phyloP scores from a whole-genome alignment of 108 stramenopile genomes.

The Cyclotella kingstonii region DNA sequence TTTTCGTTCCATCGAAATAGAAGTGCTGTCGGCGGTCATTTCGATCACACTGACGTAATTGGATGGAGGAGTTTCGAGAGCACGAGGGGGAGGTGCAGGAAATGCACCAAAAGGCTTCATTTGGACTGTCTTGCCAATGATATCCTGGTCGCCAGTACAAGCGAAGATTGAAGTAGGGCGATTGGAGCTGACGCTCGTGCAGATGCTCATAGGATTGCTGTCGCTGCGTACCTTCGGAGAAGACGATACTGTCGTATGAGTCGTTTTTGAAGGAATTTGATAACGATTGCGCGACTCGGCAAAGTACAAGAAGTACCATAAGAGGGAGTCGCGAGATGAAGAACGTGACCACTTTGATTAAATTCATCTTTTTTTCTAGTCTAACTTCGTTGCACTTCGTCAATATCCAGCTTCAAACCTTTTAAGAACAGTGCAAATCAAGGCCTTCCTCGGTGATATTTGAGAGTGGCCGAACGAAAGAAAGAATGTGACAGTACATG shows the following conservation, averaged over 20 bases:
- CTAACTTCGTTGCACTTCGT: no score
- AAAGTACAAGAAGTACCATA: neutral
- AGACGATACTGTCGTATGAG: no score
- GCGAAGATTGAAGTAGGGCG: conserved; percentile 11
- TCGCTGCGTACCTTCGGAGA: neutral
- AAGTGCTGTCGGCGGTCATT: conserved; percentile 2
- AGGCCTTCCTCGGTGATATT: no score
- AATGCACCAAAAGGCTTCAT: conserved; percentile 13
- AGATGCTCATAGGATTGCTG: neutral
- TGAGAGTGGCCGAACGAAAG: no score
- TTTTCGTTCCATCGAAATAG: conserved; percentile 5
- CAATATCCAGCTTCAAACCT: no score
- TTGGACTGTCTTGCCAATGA: conserved; percentile 8
- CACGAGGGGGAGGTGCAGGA: neutral
- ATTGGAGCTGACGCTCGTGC: neutral
- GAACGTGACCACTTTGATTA: conserved; percentile 2
- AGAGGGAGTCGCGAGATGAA: neutral
- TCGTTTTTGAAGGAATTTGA: no score
- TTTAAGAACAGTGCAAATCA: no score
- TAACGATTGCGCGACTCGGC: neutral
- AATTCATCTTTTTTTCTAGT: neutral
- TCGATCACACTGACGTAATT: conserved; percentile 6
- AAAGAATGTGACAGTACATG: no score
- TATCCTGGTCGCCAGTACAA: conserved; percentile 5
- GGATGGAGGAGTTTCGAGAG: neutral